phyloP scores from a whole-genome alignment of 1,139 yeast species.

The Suhomyces terraborum region DNA sequence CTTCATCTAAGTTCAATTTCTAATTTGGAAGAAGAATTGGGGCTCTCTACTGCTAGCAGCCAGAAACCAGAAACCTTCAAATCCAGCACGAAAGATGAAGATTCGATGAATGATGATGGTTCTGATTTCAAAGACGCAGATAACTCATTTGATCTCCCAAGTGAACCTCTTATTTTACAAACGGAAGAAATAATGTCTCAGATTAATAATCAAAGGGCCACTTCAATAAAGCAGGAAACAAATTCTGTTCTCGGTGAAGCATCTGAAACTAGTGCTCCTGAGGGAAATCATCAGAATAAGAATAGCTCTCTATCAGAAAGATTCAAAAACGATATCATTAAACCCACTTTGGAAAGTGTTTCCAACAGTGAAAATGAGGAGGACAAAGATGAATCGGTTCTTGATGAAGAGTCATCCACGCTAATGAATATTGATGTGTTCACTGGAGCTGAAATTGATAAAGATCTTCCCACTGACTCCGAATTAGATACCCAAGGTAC shows the following conservation, averaged over 20 bases:
- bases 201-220: neutral
- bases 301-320: neutral
- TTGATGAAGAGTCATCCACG: neutral
- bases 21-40: slow-evolving; percentile 29
- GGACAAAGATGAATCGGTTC: neutral
- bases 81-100: neutral
- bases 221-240: too few species aligned
- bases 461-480: too few species aligned
- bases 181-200: slow-evolving; percentile 3
- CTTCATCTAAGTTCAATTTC: slow-evolving; percentile 35
- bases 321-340: neutral
- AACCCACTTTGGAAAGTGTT: neutral
- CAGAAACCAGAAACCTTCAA: neutral
- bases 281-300: too few species aligned
- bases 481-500: too few species aligned
- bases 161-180: slow-evolving; percentile 6
- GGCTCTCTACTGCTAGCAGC: neutral
- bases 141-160: slow-evolving; percentile 3
- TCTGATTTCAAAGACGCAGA: slow-evolving; percentile 3
- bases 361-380: slow-evolving; percentile 6
- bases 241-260: too few species aligned
- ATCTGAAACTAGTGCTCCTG: too few species aligned
- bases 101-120: neutral
- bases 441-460: too few species aligned
- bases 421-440: neutral